These are phyloP conservation scores for Coniochaeta sp. DNA, from an alignment of 2,329 filamentous ascomycete species.

Conservation along the genomic window DNA sequence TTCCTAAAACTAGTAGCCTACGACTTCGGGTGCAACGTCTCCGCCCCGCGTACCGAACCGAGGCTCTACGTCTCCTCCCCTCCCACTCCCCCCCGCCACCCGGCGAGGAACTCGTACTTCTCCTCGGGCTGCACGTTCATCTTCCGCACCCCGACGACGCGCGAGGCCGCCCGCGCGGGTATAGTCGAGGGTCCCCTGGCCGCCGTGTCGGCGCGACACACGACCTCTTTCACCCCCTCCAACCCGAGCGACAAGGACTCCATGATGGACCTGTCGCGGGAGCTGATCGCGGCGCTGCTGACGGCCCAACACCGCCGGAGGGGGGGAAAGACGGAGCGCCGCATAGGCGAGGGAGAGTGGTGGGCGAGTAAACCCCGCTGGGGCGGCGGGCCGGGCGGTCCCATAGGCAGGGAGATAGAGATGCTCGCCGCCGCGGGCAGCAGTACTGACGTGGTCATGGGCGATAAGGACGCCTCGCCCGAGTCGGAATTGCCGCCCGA, in stretches of 20 bases:
- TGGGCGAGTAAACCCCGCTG: conserved; percentile 55
- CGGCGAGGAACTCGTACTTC: conserved; percentile 44
- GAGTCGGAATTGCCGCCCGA: too few relatives aligned
- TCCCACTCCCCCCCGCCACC: conserved; percentile 14
- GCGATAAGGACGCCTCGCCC: conserved; percentile 41
- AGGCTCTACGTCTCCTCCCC: conserved; percentile 45
- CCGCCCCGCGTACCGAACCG: conserved; percentile 49
- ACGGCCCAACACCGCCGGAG: conserved; percentile 58
- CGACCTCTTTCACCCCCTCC: conserved; percentile 37
- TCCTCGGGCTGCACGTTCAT: conserved; percentile 53
- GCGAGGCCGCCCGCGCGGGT: conserved; percentile 51
- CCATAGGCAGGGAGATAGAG: conserved; percentile 55
- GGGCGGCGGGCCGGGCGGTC: conserved; percentile 56
- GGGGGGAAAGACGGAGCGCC: conserved; percentile 47
- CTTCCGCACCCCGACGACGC: conserved; percentile 52
- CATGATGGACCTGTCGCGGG: conserved; percentile 53
- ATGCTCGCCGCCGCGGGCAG: conserved; percentile 11
- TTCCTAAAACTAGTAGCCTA: conserved; percentile 60
- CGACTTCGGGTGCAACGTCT: conserved; percentile 58
- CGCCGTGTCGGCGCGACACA: conserved; percentile 50
- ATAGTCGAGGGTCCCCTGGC: conserved; percentile 56
- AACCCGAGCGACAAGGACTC: conserved; percentile 37
- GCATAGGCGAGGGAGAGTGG: conserved; percentile 54
- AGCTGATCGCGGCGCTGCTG: conserved; percentile 52
- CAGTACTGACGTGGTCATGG: conserved; percentile 30